Evolutionary conservation across 2,329 filamentous ascomycete genomes (phyloP).

Genomic region (Trichocomaceae sp.): DNA sequence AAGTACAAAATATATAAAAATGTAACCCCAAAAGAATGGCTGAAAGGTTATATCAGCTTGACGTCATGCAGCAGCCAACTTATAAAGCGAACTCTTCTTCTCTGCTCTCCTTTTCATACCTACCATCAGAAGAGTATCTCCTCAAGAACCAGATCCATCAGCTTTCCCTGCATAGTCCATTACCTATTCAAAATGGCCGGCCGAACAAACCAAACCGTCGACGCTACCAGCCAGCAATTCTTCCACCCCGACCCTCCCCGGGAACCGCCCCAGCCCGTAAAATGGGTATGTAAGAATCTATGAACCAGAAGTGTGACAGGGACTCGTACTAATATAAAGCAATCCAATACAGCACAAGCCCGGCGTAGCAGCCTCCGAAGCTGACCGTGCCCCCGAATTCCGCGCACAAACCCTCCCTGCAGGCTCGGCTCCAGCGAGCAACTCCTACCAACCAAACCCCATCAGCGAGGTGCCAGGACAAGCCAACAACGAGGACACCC

Average conservation of each 20-base stretch:
- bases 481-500: constrained; percentile 34
- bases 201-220: constrained; percentile 4
- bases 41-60: constrained; percentile 16
- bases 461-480: constrained; percentile 30
- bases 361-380: constrained; percentile 52
- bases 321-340: neutral
- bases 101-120: no score
- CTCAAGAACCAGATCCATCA: no score
- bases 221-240: constrained; percentile 3
- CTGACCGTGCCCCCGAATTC: constrained; percentile 57
- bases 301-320: neutral
- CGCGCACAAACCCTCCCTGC: constrained; percentile 53
- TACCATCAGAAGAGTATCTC: no score
- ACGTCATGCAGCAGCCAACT: constrained; percentile 18
- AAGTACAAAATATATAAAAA: no score
- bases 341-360: constrained; percentile 51
- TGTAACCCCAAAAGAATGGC: neutral
- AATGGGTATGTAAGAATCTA: constrained; percentile 5
- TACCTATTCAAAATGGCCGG: constrained; percentile 1
- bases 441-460: constrained; percentile 45
- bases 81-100: neutral
- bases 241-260: constrained; percentile 11
- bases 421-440: constrained; percentile 54
- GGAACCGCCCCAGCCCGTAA: neutral
- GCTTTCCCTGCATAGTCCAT: no score